Evolutionary conservation across 192 early-diverging fungal species (phyloP).

Genomic region (Podila minutissima): DNA sequence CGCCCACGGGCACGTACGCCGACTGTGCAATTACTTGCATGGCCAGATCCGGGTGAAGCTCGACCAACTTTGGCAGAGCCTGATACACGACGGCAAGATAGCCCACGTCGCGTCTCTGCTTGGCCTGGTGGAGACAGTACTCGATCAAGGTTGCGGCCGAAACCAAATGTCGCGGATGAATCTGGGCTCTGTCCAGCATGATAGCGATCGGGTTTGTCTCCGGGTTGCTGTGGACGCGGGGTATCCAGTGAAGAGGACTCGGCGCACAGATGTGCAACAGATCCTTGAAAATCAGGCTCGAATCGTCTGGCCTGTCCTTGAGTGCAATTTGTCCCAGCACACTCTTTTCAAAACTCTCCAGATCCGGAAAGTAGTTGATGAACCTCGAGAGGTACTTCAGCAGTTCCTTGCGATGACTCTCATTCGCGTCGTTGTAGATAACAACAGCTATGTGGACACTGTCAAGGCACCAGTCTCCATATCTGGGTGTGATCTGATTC

Average conservation of each 20-base stretch:
- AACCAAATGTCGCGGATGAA: not conserved
- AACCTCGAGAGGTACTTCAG: too few species aligned
- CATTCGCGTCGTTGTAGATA: too few species aligned
- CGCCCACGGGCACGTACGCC: not conserved
- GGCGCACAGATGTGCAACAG: not conserved
- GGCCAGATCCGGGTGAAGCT: not conserved
- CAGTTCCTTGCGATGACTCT: too few species aligned
- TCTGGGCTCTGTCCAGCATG: not conserved
- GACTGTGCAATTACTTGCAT: not conserved
- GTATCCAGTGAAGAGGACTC: not conserved
- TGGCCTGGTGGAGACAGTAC: constrained; percentile 2
- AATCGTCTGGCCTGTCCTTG: not conserved
- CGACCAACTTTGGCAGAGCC: not conserved
- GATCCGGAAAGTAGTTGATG: too few species aligned
- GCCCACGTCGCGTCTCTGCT: not conserved
- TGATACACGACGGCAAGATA: not conserved
- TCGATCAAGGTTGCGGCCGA: constrained; percentile 1
- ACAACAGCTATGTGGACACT: too few species aligned
- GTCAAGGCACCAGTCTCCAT: too few species aligned
- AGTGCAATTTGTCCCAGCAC: not conserved
- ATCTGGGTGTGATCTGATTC: too few species aligned
- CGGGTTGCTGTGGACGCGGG: not conserved
- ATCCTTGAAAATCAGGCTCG: not conserved
- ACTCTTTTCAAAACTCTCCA: too few species aligned
- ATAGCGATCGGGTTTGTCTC: not conserved